Percentiles rank a stretch among this genome's conserved stretches.
Conservation (phyloP, 2,329 filamentous ascomycete species). For the Aspergillus eucalypticola region DNA sequence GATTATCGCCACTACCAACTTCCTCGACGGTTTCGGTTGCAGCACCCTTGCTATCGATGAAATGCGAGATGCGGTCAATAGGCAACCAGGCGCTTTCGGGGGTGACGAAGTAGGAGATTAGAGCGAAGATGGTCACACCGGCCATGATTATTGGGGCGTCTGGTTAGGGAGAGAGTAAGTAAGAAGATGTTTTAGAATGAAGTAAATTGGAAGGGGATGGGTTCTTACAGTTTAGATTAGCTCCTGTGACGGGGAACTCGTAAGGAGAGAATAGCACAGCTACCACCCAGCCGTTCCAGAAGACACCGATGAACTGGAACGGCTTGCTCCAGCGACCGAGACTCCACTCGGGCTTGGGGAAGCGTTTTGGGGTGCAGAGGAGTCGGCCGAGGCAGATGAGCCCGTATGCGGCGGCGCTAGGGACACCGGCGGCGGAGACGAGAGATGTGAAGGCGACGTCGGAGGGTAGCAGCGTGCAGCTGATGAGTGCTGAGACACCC, state of each 20-base stretch:
- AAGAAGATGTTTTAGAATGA: neutral
- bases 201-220: neutral
- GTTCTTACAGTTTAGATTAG: constrained; percentile 47
- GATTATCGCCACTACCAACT: constrained; percentile 8
- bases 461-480: constrained; percentile 61
- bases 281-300: constrained; percentile 55
- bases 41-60: constrained; percentile 42
- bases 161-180: constrained; percentile 16
- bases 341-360: constrained; percentile 52
- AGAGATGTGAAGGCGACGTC: constrained; percentile 56
- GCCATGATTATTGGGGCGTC: constrained; percentile 56
- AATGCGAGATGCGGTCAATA: constrained; percentile 46
- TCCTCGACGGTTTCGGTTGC: constrained; percentile 31
- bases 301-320: constrained; percentile 50
- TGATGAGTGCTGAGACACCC: constrained; percentile 55
- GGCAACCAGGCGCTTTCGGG: constrained; percentile 52
- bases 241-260: constrained; percentile 45
- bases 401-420: constrained; percentile 55
- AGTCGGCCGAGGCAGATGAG: constrained; percentile 53
- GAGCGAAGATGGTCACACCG: constrained; percentile 50
- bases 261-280: constrained; percentile 52
- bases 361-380: constrained; percentile 50
- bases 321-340: constrained; percentile 48
- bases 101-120: constrained; percentile 52
- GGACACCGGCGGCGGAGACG: constrained; percentile 55